phyloP scores from a whole-genome alignment of 352 stramenopile genomes.

The Thalassiosira mediterranea region DNA sequence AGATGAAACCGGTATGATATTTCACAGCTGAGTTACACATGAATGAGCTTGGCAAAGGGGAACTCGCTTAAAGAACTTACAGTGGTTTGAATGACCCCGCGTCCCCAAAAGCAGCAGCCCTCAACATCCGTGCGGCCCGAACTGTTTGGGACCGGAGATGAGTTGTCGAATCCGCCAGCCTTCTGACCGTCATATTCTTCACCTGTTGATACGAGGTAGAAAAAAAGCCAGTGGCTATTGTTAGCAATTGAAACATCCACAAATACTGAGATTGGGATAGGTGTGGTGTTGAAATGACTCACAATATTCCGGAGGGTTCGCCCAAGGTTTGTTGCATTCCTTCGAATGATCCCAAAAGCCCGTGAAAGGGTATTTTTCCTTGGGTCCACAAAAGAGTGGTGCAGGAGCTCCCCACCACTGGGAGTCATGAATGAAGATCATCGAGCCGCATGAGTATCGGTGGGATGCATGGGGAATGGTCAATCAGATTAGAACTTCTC shows the following conservation, averaged over 20 bases:
- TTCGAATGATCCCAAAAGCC: constrained; percentile 18
- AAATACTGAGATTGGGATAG: constrained; percentile 32
- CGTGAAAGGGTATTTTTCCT: constrained; percentile 6
- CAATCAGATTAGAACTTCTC: too few relatives aligned
- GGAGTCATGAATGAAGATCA: too few relatives aligned
- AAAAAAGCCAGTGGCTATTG: constrained; percentile 27
- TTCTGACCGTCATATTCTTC: constrained; percentile 53
- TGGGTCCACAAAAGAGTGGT: constrained; percentile 43
- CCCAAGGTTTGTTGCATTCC: constrained; percentile 54
- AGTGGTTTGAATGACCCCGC: constrained; percentile 35
- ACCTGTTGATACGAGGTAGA: constrained; percentile 9
- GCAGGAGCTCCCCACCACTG: constrained; percentile 58
- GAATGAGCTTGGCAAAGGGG: too few relatives aligned
- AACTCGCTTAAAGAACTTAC: too few relatives aligned
- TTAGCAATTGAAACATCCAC: constrained; percentile 41
- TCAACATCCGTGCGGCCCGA: constrained; percentile 56
- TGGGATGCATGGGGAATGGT: too few relatives aligned
- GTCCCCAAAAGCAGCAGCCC: constrained; percentile 35
- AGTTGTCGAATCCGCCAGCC: constrained; percentile 49
- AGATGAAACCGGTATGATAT: too few relatives aligned
- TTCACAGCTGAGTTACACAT: too few relatives aligned
- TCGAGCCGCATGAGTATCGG: too few relatives aligned
- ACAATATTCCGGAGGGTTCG: constrained; percentile 28
- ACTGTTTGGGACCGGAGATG: constrained; percentile 18
- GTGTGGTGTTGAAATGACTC: constrained; percentile 20